Evolutionary conservation across 768 basidiomycete genomes (phyloP).

Genomic region (Phaeotremella fagi): DNA sequence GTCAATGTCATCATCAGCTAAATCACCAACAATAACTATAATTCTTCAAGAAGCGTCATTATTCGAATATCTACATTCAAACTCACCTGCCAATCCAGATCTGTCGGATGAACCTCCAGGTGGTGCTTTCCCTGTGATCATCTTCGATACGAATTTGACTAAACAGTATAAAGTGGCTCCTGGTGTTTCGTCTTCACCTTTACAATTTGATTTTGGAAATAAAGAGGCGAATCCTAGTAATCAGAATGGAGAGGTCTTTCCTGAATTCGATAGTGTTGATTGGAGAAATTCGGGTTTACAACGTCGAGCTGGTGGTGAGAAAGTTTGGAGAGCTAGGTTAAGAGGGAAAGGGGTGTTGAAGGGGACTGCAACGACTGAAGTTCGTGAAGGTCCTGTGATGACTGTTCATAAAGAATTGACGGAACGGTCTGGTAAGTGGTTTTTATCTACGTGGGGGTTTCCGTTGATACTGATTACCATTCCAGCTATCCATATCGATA

Average conservation of each 20-base stretch:
- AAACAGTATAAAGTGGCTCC: conserved; percentile 54
- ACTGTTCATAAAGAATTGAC: conserved; percentile 10
- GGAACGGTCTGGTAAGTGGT: neutral
- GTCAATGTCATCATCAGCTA: conserved; percentile 6
- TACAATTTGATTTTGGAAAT: neutral
- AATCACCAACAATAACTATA: conserved; percentile 5
- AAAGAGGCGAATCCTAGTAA: neutral
- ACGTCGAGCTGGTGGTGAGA: conserved; percentile 27
- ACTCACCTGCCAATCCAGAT: conserved; percentile 1
- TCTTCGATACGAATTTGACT: conserved; percentile 66
- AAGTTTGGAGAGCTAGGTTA: conserved; percentile 37
- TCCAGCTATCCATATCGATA: conserved; percentile 8
- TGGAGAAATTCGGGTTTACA: conserved; percentile 37
- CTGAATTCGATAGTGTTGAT: conserved; percentile 40
- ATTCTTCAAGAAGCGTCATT: conserved; percentile 30
- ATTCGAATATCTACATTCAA: conserved; percentile 38
- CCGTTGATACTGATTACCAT: neutral
- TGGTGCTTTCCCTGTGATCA: conserved; percentile 58
- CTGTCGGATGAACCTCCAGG: conserved; percentile 25
- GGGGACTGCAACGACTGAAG: conserved; percentile 1
- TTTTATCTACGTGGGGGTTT: neutral
- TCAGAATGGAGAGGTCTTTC: conserved; percentile 15
- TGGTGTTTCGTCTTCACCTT: neutral
- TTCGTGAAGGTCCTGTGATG: conserved; percentile 8
- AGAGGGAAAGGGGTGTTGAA: conserved; percentile 34